These are phyloP conservation scores for Myriosclerotinia duriaeana DNA, from an alignment of 2,329 filamentous ascomycete species.

Conservation along the genomic window DNA sequence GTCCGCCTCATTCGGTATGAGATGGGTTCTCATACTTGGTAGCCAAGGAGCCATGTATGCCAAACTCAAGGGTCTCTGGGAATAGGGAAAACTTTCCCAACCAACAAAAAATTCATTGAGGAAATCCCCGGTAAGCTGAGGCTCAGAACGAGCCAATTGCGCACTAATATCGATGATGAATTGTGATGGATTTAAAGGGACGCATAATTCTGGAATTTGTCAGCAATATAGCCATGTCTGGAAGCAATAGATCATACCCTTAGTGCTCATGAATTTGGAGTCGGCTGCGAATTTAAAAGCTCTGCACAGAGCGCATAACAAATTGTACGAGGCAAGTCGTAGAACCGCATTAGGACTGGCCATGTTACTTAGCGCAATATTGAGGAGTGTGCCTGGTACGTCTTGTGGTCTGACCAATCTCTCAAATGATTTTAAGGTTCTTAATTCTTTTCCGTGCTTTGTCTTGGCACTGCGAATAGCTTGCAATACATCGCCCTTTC, in stretches of 20 bases:
- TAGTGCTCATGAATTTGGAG: constrained; percentile 60
- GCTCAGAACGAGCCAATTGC: constrained; percentile 61
- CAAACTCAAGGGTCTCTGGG: constrained; percentile 65
- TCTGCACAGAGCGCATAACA: constrained; percentile 64
- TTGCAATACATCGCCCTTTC: constrained; percentile 62
- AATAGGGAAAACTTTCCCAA: constrained; percentile 67
- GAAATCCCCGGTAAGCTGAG: constrained; percentile 67
- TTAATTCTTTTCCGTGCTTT: constrained; percentile 63
- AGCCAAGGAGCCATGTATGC: constrained; percentile 72
- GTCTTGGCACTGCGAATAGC: constrained; percentile 62
- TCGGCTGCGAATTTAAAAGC: constrained; percentile 66
- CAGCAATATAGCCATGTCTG: constrained; percentile 18
- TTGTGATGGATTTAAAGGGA: constrained; percentile 61
- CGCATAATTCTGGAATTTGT: constrained; percentile 54
- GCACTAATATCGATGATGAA: constrained; percentile 67
- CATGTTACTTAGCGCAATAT: constrained; percentile 66
- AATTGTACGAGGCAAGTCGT: constrained; percentile 64
- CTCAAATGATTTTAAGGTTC: constrained; percentile 61
- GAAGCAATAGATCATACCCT: constrained; percentile 47
- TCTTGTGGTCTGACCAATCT: constrained; percentile 67
- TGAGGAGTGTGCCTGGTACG: constrained; percentile 67
- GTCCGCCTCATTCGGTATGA: constrained; percentile 59
- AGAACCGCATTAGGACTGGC: constrained; percentile 60
- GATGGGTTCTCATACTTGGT: constrained; percentile 57
- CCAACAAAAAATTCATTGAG: constrained; percentile 72